Conservation (phyloP, 768 basidiomycete species). For the Boletus edulis region DNA sequence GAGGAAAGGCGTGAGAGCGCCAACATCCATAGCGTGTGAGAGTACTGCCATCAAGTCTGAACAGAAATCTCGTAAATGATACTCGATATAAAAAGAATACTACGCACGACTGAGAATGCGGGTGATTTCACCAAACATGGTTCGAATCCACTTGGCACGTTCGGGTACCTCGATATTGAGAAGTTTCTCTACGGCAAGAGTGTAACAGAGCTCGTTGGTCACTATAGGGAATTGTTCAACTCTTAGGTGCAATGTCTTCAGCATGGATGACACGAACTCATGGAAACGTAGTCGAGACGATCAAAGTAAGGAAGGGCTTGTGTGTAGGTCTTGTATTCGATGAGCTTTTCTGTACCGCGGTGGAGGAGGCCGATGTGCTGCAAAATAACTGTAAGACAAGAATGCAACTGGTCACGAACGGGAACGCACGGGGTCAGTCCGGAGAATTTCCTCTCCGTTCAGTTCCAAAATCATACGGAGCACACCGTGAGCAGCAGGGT, state of each 20-base stretch:
- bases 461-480: conserved; percentile 95
- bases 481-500: conserved; percentile 98
- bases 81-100: not conserved
- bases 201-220: conserved; percentile 98
- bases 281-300: conserved; percentile 97
- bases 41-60: conserved; percentile 95
- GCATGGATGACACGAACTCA: conserved; percentile 66
- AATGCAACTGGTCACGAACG: not conserved
- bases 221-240: conserved; percentile 47
- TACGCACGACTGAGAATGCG: conserved; percentile 87
- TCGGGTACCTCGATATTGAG: conserved; percentile 97
- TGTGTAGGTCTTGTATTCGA: conserved; percentile 97
- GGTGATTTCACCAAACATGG: conserved; percentile 95
- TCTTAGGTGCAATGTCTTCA: not conserved
- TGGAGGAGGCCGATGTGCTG: conserved; percentile 95
- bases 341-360: conserved; percentile 97
- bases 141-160: conserved; percentile 97
- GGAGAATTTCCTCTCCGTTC: conserved; percentile 93
- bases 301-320: conserved; percentile 99
- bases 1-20: conserved; percentile 96
- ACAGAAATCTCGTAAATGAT: not conserved
- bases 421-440: conserved; percentile 70
- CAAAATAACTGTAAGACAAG: conserved; percentile 6
- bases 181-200: conserved; percentile 95
- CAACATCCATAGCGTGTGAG: conserved; percentile 96